Conservation (phyloP, 805 yeast species). For the Teunomyces panamensis region DNA sequence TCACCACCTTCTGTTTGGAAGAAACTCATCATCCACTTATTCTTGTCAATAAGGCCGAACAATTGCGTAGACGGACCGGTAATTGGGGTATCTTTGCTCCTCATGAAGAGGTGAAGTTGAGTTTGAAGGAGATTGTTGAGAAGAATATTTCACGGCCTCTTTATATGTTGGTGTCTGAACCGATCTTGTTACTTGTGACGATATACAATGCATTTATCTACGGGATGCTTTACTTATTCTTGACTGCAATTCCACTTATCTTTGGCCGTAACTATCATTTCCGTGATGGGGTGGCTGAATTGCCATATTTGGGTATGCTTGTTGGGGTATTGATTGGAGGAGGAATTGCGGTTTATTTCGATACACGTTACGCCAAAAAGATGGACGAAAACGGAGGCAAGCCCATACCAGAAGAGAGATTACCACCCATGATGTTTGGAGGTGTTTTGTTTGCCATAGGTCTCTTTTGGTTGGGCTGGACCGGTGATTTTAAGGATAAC, state of each 20-base stretch:
- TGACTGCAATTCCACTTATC: constrained; percentile 43
- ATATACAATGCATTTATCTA: constrained; percentile 49
- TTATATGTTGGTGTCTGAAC: constrained; percentile 37
- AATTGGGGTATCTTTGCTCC: constrained; percentile 41
- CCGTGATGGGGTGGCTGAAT: constrained; percentile 20
- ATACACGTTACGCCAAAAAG: constrained; percentile 25
- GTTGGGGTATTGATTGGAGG: constrained; percentile 36
- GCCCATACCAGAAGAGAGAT: constrained; percentile 75
- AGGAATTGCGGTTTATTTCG: constrained; percentile 26
- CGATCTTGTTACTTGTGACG: constrained; percentile 42
- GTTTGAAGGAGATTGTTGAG: constrained; percentile 31
- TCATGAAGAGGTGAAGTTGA: constrained; percentile 32
- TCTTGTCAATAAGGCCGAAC: constrained; percentile 31
- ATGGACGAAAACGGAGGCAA: constrained; percentile 39
- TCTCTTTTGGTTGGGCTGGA: constrained; percentile 84
- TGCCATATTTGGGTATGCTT: constrained; percentile 33
- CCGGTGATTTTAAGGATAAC: constrained; percentile 69
- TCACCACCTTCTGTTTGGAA: constrained; percentile 29
- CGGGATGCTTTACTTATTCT: constrained; percentile 44
- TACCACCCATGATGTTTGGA: constrained; percentile 74
- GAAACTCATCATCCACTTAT: constrained; percentile 43
- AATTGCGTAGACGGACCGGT: constrained; percentile 36
- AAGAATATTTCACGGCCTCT: constrained; percentile 38
- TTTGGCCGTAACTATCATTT: constrained; percentile 39
- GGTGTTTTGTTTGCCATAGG: constrained; percentile 73